Conservation (phyloP, 768 basidiomycete genomes). For the Hypholoma sublateritium region DNA sequence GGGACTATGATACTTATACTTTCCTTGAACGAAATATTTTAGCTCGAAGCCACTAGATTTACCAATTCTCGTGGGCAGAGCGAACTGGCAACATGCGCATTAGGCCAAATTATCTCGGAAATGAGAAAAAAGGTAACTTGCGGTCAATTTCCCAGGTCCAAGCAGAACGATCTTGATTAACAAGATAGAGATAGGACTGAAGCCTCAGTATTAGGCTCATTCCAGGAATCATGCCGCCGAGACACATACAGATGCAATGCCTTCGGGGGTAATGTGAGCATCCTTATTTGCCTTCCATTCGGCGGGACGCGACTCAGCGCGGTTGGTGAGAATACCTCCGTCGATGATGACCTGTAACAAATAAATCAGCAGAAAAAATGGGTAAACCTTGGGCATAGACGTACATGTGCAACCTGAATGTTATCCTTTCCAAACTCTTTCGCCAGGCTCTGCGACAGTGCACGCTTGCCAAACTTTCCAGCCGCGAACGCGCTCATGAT, state of each 20-base stretch:
- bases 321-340: slow-evolving; percentile 37
- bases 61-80: too few relatives aligned
- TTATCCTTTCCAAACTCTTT: slow-evolving; percentile 76
- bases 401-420: slow-evolving; percentile 74
- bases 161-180: slow-evolving; percentile 66
- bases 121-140: slow-evolving; percentile 32
- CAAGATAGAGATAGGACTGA: slow-evolving; percentile 67
- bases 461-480: slow-evolving; percentile 61
- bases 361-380: not conserved
- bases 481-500: slow-evolving; percentile 63
- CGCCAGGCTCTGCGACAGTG: slow-evolving; percentile 67
- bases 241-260: slow-evolving; percentile 64
- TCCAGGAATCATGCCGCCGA: not conserved
- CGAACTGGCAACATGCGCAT: too few relatives aligned
- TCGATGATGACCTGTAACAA: slow-evolving; percentile 61
- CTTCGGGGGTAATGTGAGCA: slow-evolving; percentile 55
- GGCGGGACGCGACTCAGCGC: slow-evolving; percentile 17
- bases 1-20: too few relatives aligned
- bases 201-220: not conserved
- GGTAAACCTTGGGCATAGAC: slow-evolving; percentile 41
- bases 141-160: slow-evolving; percentile 83
- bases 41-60: too few relatives aligned
- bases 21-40: too few relatives aligned
- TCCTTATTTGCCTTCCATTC: slow-evolving; percentile 47
- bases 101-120: too few relatives aligned